phyloP scores from a whole-genome alignment of 176 grass and related monocot species.

The Stipa capillata region DNA sequence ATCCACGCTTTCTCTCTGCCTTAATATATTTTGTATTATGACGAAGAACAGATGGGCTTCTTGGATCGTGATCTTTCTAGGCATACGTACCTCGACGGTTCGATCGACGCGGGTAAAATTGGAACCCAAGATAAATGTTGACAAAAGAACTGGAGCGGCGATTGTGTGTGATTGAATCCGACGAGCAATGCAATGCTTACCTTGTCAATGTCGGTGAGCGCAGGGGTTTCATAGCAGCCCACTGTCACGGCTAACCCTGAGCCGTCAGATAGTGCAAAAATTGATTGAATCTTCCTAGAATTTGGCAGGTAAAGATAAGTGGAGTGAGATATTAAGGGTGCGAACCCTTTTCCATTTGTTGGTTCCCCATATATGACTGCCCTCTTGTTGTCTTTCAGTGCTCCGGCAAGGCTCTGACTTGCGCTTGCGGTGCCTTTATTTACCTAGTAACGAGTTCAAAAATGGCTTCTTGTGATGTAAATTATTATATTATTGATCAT shows the following conservation, averaged over 20 bases:
- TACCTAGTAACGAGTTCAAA: slow-evolving; percentile 47
- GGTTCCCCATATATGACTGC: slow-evolving; percentile 87
- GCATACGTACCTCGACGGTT: too few species aligned
- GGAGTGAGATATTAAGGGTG: not conserved
- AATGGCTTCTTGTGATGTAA: not conserved
- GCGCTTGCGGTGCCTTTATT: slow-evolving; percentile 97
- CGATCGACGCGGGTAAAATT: too few species aligned
- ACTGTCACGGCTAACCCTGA: slow-evolving; percentile 81
- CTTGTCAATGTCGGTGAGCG: slow-evolving; percentile 78
- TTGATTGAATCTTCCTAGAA: slow-evolving; percentile 85
- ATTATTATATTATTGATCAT: not conserved
- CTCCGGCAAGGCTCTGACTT: slow-evolving; percentile 94
- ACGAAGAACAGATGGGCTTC: too few species aligned
- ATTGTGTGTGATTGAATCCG: too few species aligned
- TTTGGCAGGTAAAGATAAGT: not conserved
- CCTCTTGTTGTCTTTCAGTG: slow-evolving; percentile 92
- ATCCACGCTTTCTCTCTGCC: too few species aligned
- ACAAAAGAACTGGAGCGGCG: too few species aligned
- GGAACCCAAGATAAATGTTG: too few species aligned
- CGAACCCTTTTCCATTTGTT: slow-evolving; percentile 89
- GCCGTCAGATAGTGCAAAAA: slow-evolving; percentile 88
- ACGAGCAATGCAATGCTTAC: slow-evolving; percentile 28
- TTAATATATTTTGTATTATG: too few species aligned
- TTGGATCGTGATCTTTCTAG: too few species aligned
- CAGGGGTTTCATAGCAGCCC: slow-evolving; percentile 87